Evolutionary conservation across 331 rosid species (phyloP), one percentile per base, ranked within the genome.

Genomic region (Erythrophleum ivorense): DNA sequence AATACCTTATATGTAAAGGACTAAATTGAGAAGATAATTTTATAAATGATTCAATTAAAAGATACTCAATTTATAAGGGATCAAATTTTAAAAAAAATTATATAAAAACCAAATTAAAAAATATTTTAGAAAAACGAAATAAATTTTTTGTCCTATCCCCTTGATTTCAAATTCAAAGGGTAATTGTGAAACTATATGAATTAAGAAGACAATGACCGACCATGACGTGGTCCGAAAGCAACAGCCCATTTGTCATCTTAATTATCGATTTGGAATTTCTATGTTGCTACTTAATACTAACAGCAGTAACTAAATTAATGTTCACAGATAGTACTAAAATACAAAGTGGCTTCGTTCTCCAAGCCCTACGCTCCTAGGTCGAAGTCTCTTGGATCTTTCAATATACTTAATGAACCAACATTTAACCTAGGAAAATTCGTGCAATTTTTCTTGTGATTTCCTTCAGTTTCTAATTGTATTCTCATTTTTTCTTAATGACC

Each of bases 301-400:
- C 29, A 1, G 48, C 2, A 36, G 4, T 4, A 36, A 36, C 40
- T 4, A 36, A 2, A 36, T 36, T 36, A 36, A 36, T 36, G 40
- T 36, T 36, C 5, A 36, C 3, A 6, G n/a, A n/a, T n/a, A n/a
- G n/a, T n/a, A 59, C 55, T 66, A 36, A 36, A 3, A 55, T 45
- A 24, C 10, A 48, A 49, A 54, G 63, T 19, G 21, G 64, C 68
- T 76, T 4, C 40, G 5, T 36, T 36, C 40, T 36, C 40, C 40
- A 1, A 36, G 40, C 5, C 2, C 40, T 36, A 1, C 2, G 40
- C 40, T 36, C 4, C 40, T 1, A 36, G 5, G 40, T 36, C 40
- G 40, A 36, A 36, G 40, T 36, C 40, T 4, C 82, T 86, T 60
- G 82, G 84, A 82, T 82, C 82, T 18, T 46, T 75, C 81, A 58